Percentiles rank a stretch among this genome's conserved stretches.
phyloP scores from a whole-genome alignment of 768 basidiomycete species.

The Lactarius vividus region DNA sequence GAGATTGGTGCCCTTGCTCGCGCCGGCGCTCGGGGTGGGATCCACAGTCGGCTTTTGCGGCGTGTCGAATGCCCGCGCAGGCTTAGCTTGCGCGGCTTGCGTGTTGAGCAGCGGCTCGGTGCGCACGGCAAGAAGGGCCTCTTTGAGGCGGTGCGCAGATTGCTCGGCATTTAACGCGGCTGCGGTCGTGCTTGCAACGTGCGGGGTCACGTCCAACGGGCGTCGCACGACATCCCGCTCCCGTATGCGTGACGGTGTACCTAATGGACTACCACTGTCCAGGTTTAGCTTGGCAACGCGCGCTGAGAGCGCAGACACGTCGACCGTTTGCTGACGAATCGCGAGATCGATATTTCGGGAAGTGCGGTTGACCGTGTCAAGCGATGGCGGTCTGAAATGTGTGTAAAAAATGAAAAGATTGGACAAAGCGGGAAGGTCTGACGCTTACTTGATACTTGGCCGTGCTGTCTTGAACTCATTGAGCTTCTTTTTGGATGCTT shows the following conservation, averaged over 20 bases:
- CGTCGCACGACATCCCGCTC: constrained; percentile 23
- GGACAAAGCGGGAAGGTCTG: not conserved
- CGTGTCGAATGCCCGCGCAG: constrained; percentile 31
- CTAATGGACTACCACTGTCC: constrained; percentile 38
- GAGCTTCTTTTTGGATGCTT: constrained; percentile 24
- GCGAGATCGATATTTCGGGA: constrained; percentile 81
- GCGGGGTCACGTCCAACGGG: constrained; percentile 44
- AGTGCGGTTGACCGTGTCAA: constrained; percentile 82
- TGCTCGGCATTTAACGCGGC: constrained; percentile 82
- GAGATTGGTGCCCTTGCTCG: not conserved
- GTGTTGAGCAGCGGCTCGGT: constrained; percentile 66
- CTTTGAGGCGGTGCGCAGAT: constrained; percentile 67
- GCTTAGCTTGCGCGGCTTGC: constrained; percentile 38
- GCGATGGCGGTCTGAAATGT: constrained; percentile 64
- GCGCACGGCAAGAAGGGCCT: constrained; percentile 57
- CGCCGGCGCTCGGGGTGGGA: not conserved
- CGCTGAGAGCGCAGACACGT: constrained; percentile 50
- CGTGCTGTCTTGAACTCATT: constrained; percentile 26
- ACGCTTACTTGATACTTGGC: constrained; percentile 14
- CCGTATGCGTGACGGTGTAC: constrained; percentile 22
- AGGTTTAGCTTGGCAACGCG: constrained; percentile 49
- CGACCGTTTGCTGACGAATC: constrained; percentile 57
- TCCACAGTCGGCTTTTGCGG: too few relatives aligned
- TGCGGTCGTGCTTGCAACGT: constrained; percentile 71
- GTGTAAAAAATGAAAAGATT: not conserved